Conservation (phyloP, 2,329 filamentous ascomycete genomes). For the Pestalotiopsis sp. region DNA sequence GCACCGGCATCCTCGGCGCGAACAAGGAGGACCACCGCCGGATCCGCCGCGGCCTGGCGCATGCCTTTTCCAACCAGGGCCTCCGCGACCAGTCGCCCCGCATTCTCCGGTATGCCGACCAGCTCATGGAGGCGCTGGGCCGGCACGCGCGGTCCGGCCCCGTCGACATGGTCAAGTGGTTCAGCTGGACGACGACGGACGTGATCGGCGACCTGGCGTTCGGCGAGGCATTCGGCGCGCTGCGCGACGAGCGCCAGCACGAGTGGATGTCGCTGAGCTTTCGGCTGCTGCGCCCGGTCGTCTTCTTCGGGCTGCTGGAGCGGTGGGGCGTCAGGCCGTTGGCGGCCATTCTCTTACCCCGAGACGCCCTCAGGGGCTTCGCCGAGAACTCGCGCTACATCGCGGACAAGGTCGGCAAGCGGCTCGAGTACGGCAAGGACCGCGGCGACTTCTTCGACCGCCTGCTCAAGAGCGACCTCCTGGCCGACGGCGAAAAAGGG, state of each 20-base stretch:
- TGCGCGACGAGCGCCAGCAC: constrained; percentile 11
- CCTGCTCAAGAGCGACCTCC: constrained; percentile 1
- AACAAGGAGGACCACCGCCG: constrained; percentile 13
- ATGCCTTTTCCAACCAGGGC: constrained; percentile 17
- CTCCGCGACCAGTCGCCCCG: constrained; percentile 12
- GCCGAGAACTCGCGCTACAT: neutral
- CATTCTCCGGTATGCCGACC: constrained; percentile 2
- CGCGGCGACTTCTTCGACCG: constrained; percentile 6
- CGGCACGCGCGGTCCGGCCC: constrained; percentile 3
- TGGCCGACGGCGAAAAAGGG: neutral
- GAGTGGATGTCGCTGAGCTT: constrained; percentile 10
- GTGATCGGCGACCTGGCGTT: constrained; percentile 19
- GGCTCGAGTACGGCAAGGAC: neutral
- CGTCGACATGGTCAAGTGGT: constrained; percentile 18
- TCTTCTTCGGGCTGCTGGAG: constrained; percentile 11
- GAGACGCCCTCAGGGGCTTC: neutral
- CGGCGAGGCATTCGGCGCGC: constrained; percentile 16
- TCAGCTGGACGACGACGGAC: constrained; percentile 15
- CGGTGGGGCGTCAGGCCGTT: constrained; percentile 1
- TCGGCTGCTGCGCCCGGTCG: constrained; percentile 10
- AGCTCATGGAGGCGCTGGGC: constrained; percentile 9
- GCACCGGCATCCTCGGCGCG: neutral
- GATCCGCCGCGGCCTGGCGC: constrained; percentile 13
- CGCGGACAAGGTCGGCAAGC: neutral
- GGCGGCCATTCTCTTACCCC: neutral